Evolutionary conservation across 2,329 filamentous ascomycete species (phyloP), one percentile per base, ranked within the genome.

Genomic region (Allantophomopsis lycopodina): DNA sequence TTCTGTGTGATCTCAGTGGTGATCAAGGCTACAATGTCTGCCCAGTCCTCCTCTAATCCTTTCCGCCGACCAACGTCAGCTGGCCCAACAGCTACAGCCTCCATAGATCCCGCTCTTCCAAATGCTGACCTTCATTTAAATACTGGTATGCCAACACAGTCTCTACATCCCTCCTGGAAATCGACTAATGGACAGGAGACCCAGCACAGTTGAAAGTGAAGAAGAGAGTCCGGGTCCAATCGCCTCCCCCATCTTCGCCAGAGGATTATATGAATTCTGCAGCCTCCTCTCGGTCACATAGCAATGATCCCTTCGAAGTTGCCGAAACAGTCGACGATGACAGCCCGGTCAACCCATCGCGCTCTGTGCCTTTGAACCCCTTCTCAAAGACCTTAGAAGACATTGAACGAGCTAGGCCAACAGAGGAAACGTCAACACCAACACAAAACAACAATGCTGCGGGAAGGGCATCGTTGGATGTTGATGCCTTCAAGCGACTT

Each of bases 401-500:
- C 37, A 49, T 71, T 39, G 69, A 73, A 42, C 56, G 55, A 18
- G 20, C 37, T 36, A 7, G 39, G n/a, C 35, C 47, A 42, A 16
- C 21, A 32, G 16, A 3, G 37, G 20, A 30, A 13, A 5, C 30
- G 37, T 7, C 21, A 30, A 4, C 21, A n/a, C 13, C 10, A 38
- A 5, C 13, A 15, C 38, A 46, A 37, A 45, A 38, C 39, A 32
- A 41, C n/a, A 36, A 48, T 16, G 55, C 49, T 28, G 54, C 60
- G 16, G 50, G 56, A 48, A 40, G 58, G 48, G 50, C 59, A 14
- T 68, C 74, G 0, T 59, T 89, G 46, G 82, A 91, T 53, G 84
- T 89, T 1, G 76, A 85, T 53, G 77, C 83, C 7, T 91, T 91
- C 60, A 79, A 78, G 52, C 71, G 79, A 43, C 60, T 91, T 44